Conservation (phyloP, 306 rosid genomes). For the Prunus salicina region DNA sequence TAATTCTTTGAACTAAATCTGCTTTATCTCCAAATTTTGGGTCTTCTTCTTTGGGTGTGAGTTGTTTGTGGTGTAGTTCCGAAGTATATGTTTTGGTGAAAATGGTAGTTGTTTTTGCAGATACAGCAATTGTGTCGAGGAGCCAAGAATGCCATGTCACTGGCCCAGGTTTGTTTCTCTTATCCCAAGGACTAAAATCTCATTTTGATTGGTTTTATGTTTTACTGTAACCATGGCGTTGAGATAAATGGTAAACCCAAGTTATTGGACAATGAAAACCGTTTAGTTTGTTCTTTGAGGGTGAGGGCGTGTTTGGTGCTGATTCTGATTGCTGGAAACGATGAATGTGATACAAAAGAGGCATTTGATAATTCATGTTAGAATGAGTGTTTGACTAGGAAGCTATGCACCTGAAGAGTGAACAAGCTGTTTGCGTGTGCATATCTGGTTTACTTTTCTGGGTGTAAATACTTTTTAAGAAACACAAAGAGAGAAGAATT, state of each 20-base stretch:
- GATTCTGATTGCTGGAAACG: slow-evolving; percentile 10
- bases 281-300: background rate
- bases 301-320: background rate
- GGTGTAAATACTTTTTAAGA: background rate
- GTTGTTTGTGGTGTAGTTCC: background rate
- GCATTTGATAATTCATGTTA: slow-evolving; percentile 7
- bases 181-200: slow-evolving; percentile 11
- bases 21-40: background rate
- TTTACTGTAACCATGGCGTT: slow-evolving; percentile 7
- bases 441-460: background rate
- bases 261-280: background rate
- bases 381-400: slow-evolving; percentile 4
- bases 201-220: background rate
- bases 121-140: slow-evolving; percentile 49
- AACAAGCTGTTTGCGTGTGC: background rate
- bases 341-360: background rate
- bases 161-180: slow-evolving; percentile 52
- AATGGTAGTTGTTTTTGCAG: slow-evolving; percentile 35
- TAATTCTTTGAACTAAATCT: background rate
- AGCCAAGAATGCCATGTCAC: slow-evolving; percentile 41
- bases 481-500: background rate
- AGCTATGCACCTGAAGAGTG: slow-evolving; percentile 11
- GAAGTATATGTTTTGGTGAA: slow-evolving; percentile 3
- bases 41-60: background rate
- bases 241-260: background rate